A percentile compares a stretch with the other conserved stretches of the same genome.
phyloP scores from a whole-genome alignment of 352 stramenopile species.

The Pythium brachiatum region DNA sequence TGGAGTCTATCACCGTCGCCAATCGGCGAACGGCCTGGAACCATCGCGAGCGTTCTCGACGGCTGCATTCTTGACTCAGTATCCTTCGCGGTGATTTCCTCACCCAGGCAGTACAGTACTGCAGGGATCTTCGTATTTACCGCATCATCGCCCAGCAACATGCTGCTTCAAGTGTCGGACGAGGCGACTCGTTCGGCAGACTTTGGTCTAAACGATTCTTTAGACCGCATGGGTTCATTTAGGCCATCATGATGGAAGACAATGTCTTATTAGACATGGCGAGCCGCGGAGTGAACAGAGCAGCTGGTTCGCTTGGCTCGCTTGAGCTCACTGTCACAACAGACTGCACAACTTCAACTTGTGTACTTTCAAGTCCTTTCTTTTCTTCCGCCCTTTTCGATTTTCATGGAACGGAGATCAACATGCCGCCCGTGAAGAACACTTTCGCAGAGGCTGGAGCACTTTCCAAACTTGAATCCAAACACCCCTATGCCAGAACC shows the following conservation, averaged over 20 bases:
- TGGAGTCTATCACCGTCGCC: neutral
- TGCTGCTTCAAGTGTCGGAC: too few relatives aligned
- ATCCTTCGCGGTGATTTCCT: too few relatives aligned
- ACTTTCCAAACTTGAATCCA: too few relatives aligned
- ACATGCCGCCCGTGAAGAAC: neutral
- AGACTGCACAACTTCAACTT: neutral
- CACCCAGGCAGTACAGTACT: too few relatives aligned
- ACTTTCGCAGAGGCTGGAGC: neutral
- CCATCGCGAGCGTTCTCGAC: neutral
- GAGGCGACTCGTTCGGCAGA: too few relatives aligned
- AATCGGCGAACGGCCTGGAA: neutral
- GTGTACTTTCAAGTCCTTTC: neutral
- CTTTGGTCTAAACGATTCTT: too few relatives aligned
- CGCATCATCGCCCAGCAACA: too few relatives aligned
- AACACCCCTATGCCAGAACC: neutral
- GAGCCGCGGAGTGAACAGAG: too few relatives aligned
- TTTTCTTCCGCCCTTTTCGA: constrained; percentile 4
- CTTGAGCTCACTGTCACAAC: neutral
- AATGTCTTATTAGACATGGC: too few relatives aligned
- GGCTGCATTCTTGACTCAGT: neutral
- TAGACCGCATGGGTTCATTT: too few relatives aligned
- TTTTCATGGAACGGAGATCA: neutral
- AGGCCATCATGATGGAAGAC: too few relatives aligned
- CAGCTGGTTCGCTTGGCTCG: neutral
- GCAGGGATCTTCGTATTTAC: too few relatives aligned